Conservation (phyloP, 306 rosid genomes). For the Cucumis melo region DNA sequence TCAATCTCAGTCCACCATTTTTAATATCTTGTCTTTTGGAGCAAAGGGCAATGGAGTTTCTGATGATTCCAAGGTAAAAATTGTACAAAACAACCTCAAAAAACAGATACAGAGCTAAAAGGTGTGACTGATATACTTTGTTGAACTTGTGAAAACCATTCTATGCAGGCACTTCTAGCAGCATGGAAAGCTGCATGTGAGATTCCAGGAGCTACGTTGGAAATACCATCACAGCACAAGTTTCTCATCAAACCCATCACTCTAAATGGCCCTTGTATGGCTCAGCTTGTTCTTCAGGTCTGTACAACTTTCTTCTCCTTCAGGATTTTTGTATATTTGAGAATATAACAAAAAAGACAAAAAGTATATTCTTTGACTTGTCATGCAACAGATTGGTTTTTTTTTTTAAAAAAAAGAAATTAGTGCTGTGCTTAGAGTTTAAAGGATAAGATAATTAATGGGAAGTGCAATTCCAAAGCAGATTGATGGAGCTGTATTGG, state of each 20-base stretch:
- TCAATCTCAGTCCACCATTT: constrained; percentile 20
- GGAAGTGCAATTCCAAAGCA: constrained; percentile 20
- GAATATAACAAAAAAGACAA: background rate
- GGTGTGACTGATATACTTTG: background rate
- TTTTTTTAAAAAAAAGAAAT: background rate
- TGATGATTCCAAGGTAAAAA: constrained; percentile 66
- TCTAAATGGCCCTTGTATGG: constrained; percentile 84
- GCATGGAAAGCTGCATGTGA: constrained; percentile 87
- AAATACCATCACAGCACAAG: constrained; percentile 44
- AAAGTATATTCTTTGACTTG: background rate
- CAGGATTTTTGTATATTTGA: background rate
- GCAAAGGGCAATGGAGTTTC: constrained; percentile 75
- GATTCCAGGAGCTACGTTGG: constrained; percentile 41
- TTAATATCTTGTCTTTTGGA: constrained; percentile 50
- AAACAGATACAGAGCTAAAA: background rate
- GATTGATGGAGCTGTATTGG: constrained; percentile 75
- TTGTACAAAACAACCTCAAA: background rate
- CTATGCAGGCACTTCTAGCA: constrained; percentile 51
- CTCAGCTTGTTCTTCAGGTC: constrained; percentile 76
- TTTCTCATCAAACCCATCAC: constrained; percentile 54
- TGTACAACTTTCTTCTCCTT: background rate
- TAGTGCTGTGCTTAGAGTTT: background rate
- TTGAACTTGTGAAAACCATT: background rate
- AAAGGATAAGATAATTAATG: background rate
- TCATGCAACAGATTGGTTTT: background rate